phyloP scores from a whole-genome alignment of 345 rosid genomes.

The Punica granatum region DNA sequence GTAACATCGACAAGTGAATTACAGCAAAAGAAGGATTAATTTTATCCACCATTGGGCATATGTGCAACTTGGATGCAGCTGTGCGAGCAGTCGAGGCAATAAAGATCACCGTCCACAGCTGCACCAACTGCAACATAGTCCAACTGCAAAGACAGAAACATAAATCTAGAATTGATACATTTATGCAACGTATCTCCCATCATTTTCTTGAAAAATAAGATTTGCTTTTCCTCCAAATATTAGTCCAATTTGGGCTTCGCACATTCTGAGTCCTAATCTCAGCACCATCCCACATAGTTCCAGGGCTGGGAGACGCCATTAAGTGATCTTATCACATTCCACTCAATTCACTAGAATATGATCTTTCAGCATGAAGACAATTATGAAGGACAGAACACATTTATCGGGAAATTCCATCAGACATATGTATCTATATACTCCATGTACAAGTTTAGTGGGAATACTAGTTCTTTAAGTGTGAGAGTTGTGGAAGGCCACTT shows the following conservation, averaged over 20 bases:
- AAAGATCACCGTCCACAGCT: too few relatives aligned
- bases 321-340: background rate
- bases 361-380: background rate
- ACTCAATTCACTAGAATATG: background rate
- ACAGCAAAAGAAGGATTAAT: background rate
- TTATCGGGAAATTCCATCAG: background rate
- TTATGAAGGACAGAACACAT: background rate
- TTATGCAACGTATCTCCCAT: too few relatives aligned
- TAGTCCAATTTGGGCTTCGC: background rate
- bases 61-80: background rate
- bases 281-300: too few relatives aligned
- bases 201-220: too few relatives aligned
- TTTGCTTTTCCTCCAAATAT: too few relatives aligned
- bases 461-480: too few relatives aligned
- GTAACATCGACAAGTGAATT: background rate
- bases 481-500: conserved; percentile 20
- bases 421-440: background rate
- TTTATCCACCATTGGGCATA: too few relatives aligned
- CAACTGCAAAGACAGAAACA: too few relatives aligned
- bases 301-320: background rate
- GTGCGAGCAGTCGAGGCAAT: too few relatives aligned
- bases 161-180: too few relatives aligned
- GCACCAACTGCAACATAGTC: too few relatives aligned
- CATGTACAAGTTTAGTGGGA: background rate
- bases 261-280: background rate